These are phyloP conservation scores for Jatropha multifida DNA, from an alignment of 441 rosid genomes.

Conservation along the genomic window DNA sequence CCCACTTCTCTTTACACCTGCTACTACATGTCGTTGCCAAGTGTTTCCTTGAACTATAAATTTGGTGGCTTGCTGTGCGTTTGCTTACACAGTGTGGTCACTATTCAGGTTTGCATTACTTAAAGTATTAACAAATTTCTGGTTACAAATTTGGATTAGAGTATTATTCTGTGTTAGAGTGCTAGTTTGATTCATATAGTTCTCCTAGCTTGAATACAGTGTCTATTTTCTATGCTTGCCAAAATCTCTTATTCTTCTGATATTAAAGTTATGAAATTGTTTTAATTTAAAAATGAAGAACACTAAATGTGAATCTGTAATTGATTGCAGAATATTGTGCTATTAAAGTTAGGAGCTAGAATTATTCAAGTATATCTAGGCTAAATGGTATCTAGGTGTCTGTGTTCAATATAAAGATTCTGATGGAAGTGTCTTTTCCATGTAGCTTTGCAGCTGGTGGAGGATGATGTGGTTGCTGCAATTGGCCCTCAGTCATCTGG, in stretches of 20 bases:
- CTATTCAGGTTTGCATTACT: neutral
- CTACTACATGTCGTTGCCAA: neutral
- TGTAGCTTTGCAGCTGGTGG: slow-evolving; percentile 93
- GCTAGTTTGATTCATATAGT: neutral
- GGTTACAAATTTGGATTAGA: neutral
- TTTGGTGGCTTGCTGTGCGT: neutral
- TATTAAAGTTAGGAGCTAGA: neutral
- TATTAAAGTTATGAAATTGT: neutral
- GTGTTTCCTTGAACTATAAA: neutral
- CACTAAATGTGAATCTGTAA: neutral
- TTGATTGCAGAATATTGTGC: neutral
- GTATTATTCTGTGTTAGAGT: neutral
- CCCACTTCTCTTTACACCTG: neutral
- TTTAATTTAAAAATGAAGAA: neutral
- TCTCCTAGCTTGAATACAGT: neutral
- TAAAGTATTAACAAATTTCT: neutral
- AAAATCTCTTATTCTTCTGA: neutral
- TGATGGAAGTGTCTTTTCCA: slow-evolving; percentile 28
- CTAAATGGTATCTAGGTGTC: neutral
- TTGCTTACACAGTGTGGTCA: neutral
- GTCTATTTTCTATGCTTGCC: neutral
- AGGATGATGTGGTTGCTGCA: slow-evolving; percentile 59
- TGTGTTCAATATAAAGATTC: slow-evolving; percentile 6
- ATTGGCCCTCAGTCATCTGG: slow-evolving; percentile 97
- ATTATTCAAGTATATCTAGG: neutral